Evolutionary conservation across 257 asterid genomes (phyloP).

Genomic region (Echium plantagineum): DNA sequence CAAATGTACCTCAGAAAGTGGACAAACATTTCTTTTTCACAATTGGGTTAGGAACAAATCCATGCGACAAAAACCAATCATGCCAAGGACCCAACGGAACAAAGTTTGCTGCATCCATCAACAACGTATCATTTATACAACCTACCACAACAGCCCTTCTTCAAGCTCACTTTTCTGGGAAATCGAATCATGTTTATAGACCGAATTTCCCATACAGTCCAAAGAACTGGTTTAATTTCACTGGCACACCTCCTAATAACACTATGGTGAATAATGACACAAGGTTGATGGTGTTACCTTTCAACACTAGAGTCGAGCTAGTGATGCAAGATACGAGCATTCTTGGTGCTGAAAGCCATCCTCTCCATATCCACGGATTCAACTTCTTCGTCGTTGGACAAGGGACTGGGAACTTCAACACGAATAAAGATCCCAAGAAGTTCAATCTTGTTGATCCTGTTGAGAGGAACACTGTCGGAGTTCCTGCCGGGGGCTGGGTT

Average conservation of each 20-base stretch:
- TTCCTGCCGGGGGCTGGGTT: slow-evolving; percentile 64
- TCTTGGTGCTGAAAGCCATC: slow-evolving; percentile 58
- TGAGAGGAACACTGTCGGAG: slow-evolving; percentile 57
- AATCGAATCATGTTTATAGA: slow-evolving; percentile 27
- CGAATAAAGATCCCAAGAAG: slow-evolving; percentile 30
- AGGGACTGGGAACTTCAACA: slow-evolving; percentile 45
- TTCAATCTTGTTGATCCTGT: slow-evolving; percentile 50
- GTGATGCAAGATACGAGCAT: slow-evolving; percentile 53
- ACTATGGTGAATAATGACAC: slow-evolving; percentile 38
- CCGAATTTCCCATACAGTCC: slow-evolving; percentile 44
- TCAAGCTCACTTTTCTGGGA: slow-evolving; percentile 37
- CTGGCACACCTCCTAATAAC: slow-evolving; percentile 44
- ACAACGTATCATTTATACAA: slow-evolving; percentile 32
- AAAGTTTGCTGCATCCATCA: slow-evolving; percentile 40
- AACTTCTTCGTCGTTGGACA: slow-evolving; percentile 61
- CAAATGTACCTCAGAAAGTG: slow-evolving; percentile 36
- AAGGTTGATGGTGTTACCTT: slow-evolving; percentile 34
- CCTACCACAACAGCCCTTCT: slow-evolving; percentile 40
- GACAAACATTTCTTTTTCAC: slow-evolving; percentile 41
- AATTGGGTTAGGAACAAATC: slow-evolving; percentile 40
- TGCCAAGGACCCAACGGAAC: slow-evolving; percentile 59
- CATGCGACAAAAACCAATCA: slow-evolving; percentile 31
- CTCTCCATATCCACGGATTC: slow-evolving; percentile 59
- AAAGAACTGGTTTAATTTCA: slow-evolving; percentile 37
- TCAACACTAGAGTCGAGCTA: slow-evolving; percentile 41